Percentiles rank a stretch among this genome's conserved stretches.
These are phyloP conservation scores for Fusarium mexicanum DNA, from an alignment of 2,329 filamentous ascomycete genomes.

Conservation along the genomic window DNA sequence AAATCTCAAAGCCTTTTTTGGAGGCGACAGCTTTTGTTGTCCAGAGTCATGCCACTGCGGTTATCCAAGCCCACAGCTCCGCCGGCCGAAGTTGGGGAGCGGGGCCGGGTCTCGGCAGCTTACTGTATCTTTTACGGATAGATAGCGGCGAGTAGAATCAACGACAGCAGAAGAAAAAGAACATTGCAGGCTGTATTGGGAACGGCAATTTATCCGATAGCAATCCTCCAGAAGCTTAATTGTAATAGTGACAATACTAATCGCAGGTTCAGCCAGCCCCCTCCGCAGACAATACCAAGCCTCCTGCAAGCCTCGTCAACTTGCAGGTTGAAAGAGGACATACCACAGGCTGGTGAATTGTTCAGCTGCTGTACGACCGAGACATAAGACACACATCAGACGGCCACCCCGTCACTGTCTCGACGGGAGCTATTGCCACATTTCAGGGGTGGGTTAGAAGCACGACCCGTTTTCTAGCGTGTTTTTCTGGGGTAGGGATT, in stretches of 20 bases:
- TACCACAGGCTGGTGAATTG: constrained; percentile 4
- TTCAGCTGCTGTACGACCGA: constrained; percentile 22
- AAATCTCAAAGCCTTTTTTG: not conserved
- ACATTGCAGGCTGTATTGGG: not conserved
- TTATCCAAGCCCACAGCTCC: constrained; percentile 1
- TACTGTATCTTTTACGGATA: not conserved
- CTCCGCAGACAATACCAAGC: not conserved
- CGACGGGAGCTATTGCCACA: constrained; percentile 31
- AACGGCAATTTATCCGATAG: constrained; percentile 23
- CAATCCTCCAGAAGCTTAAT: constrained; percentile 2
- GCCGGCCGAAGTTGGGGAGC: constrained; percentile 8
- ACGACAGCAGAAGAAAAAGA: not conserved
- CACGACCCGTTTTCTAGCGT: constrained; percentile 39
- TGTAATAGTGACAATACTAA: constrained; percentile 5
- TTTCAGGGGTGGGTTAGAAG: constrained; percentile 22
- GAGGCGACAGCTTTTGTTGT: not conserved
- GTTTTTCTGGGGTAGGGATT: constrained; percentile 30
- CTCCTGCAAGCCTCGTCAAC: constrained; percentile 2
- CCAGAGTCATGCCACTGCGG: constrained; percentile 25
- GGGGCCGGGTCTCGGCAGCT: constrained; percentile 22
- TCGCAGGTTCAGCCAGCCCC: constrained; percentile 26
- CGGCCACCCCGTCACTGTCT: constrained; percentile 29
- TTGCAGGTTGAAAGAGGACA: not conserved
- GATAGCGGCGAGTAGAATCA: not conserved
- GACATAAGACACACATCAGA: constrained; percentile 14